phyloP scores from a whole-genome alignment of 2,329 filamentous ascomycete species.

The Alternaria longipes region DNA sequence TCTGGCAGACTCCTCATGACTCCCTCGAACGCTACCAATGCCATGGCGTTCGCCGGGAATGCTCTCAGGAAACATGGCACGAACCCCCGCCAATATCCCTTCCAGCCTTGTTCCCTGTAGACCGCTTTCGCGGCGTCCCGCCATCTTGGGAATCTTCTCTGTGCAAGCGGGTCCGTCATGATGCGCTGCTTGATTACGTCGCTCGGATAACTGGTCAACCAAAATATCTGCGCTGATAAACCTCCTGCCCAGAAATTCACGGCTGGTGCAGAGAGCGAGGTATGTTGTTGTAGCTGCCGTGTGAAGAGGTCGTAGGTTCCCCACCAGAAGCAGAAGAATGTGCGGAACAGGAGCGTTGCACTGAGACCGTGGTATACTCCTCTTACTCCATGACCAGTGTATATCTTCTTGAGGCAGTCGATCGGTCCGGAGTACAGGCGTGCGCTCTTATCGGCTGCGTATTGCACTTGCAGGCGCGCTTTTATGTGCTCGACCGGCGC shows the following conservation, averaged over 20 bases:
- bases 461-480: slow-evolving; percentile 92
- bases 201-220: slow-evolving; percentile 89
- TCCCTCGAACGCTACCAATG: slow-evolving; percentile 90
- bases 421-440: slow-evolving; percentile 86
- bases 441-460: slow-evolving; percentile 78
- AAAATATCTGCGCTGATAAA: slow-evolving; percentile 91
- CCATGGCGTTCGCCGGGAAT: slow-evolving; percentile 95
- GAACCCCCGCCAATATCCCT: slow-evolving; percentile 91
- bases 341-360: slow-evolving; percentile 87
- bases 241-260: slow-evolving; percentile 99
- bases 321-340: slow-evolving; percentile 99
- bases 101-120: slow-evolving; percentile 77
- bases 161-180: slow-evolving; percentile 90
- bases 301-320: slow-evolving; percentile 90
- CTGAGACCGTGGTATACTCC: slow-evolving; percentile 87
- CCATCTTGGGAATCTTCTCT: slow-evolving; percentile 75
- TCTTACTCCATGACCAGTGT: slow-evolving; percentile 70
- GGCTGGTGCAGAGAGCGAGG: slow-evolving; percentile 75
- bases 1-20: slow-evolving; percentile 72
- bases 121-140: slow-evolving; percentile 80
- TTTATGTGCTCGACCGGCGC: slow-evolving; percentile 96
- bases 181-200: slow-evolving; percentile 96
- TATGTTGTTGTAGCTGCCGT: slow-evolving; percentile 70
- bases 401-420: slow-evolving; percentile 76
- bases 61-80: slow-evolving; percentile 91